Conservation (phyloP, 257 asterid genomes). For the Fraxinus pennsylvanica region DNA sequence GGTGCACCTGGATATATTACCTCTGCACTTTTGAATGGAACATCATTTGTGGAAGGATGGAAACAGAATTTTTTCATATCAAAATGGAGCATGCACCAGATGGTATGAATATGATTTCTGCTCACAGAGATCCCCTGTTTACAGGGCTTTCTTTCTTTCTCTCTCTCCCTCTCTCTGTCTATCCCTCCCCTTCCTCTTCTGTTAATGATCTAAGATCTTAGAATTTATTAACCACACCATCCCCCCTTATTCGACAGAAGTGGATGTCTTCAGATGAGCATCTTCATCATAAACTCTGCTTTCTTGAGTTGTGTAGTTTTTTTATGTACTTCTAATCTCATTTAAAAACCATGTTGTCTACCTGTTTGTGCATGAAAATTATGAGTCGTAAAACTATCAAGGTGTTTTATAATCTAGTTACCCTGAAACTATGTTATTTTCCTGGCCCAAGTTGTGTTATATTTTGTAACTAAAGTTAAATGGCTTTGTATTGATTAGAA, state of each 20-base stretch:
- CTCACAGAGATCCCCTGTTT: slow-evolving; percentile 16
- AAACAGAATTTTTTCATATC: slow-evolving; percentile 85
- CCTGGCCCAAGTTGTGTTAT: not conserved
- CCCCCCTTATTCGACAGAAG: not conserved
- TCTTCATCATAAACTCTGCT: not conserved
- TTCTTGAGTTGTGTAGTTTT: not conserved
- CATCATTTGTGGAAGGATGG: slow-evolving; percentile 96
- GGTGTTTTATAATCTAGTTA: not conserved
- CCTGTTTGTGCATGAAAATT: not conserved
- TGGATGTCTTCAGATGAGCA: not conserved
- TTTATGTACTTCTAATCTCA: not conserved
- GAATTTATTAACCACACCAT: not conserved
- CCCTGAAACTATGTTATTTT: not conserved
- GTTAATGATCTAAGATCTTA: not conserved
- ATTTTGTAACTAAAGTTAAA: not conserved
- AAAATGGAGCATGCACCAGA: slow-evolving; percentile 98
- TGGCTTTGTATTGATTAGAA: not conserved
- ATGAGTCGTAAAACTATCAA: not conserved
- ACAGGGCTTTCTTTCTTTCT: not conserved
- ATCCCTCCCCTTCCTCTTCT: not conserved
- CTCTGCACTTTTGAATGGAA: slow-evolving; percentile 77
- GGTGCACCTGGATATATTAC: slow-evolving; percentile 97
- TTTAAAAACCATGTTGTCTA: not conserved
- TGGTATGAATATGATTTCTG: slow-evolving; percentile 52
- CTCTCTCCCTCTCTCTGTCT: not conserved